Evolutionary conservation across 305 asterid genomes (phyloP), one percentile per base, ranked within the genome.

Genomic region (Petunia hybrid): DNA sequence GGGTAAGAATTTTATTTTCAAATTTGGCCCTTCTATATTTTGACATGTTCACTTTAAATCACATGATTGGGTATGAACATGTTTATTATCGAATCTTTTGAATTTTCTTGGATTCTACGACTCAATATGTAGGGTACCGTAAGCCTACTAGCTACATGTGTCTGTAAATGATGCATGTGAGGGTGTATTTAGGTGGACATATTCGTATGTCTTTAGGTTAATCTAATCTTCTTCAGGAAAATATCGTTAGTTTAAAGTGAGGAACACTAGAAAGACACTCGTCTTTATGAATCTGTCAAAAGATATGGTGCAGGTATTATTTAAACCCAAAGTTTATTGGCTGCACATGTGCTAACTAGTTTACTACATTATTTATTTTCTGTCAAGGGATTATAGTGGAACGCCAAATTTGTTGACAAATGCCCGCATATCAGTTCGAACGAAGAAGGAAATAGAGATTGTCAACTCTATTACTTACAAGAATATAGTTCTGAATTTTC

Each of bases 121-220:
- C 57, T 68, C 76, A 45, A 68, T 65, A 45, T 22, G 16, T 8
- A 16, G 76, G n/a, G 43, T 43, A 68, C 41, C 8, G n/a, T 13
- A 45, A 45, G 16, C 9, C n/a, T n/a, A n/a, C n/a, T n/a, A n/a
- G n/a, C 76, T 22, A 2, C 76, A 69, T 69, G 76, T 69, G 76
- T 9, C 9, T 9, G 14, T 9, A 9, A 51, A 51, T 51, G 14
- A 51, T n/a, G 59, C 76, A 69, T 69, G 76, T 69, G 76, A 45
- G n/a, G 41, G 22, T 69, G 76, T 69, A 69, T 69, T 69, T 69
- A 45, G 59, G 43, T 69, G 59, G 76, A 45, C 76, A 69, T 69
- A 45, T 69, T 41, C 76, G 45, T 68, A 68, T 69, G 76, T 69
- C 59, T 69, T 43, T 45, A 69, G 59, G 10, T 69, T n/a, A n/a